Evolutionary conservation across 139 green algal genomes (phyloP), one percentile per base, ranked within the genome.

Genomic region (Asterochloris sp.): DNA sequence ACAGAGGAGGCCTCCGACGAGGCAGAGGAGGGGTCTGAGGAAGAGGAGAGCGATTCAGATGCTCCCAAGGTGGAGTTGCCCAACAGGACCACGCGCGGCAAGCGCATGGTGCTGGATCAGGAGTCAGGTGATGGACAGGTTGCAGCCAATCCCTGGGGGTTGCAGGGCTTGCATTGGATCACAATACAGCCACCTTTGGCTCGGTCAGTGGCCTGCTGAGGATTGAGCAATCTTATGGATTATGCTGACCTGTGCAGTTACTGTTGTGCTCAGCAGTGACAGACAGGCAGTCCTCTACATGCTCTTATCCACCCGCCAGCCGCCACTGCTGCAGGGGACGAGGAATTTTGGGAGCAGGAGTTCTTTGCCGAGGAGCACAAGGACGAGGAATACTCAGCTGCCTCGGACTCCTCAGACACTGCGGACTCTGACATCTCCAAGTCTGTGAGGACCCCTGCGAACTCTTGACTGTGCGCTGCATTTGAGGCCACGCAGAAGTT

Each of bases 301-400:
- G 6, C 38, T 54, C 38, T 54, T 54, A 54, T 54, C 6, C 38
- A 54, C 38, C 38, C 6, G 38, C 38, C 38, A 54, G 38, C 38
- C 38, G 38, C 38, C 38, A 10, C 38, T 54, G 38, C 38, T 54
- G 38, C 66, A 47, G 94, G 87, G 9, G 95, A 98, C 78, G 87
- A 95, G 26, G 91, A 95, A 82, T 98, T 98, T 69, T 98, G 94
- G 94, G 90, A 94, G 74, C 93, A 97, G 78, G 93, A 97, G 13
- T 93, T 92, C 29, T 95, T 96, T 63, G 68, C 82, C 0, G 88
- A 96, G 74, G 90, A 91, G 47, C 81, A n/a, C 14, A 76, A 76
- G 1, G 93, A 97, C 77, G 87, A 89, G 24, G 88, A 92, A 63
- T 97, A 97, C 67, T 69, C 85, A 27, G 90, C 86, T 0, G 91